Base-by-base conservation (phyloP, 2,329 filamentous ascomycete genomes). In the Dactylonectria estremocensis region DNA sequence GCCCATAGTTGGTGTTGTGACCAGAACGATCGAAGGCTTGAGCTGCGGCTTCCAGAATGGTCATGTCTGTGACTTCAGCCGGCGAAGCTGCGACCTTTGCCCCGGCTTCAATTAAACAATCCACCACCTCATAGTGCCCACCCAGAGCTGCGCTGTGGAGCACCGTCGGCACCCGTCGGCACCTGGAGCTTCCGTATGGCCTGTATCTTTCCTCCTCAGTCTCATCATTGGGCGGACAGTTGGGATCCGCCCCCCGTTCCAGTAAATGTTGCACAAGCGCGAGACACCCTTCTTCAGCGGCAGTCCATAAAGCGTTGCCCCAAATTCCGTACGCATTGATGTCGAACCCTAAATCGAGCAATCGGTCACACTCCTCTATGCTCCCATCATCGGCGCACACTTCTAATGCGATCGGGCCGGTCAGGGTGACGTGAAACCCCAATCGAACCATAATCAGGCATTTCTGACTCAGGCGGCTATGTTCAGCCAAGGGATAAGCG, bases 51-150 rank as follows among this genome's bases (percentile, higher is more conserved):
- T 62, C 52, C 16, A 62, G 20, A 3, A 56, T 22, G 11, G 20
- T n/a, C 16, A 33, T 20, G 4, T 43, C 52, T 14, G 14, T 3
- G 7, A 1, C 2, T 13, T 56, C 10, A 2, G 60, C 60, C 8
- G 52, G 43, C 8, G 60, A 22, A 16, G 54, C 24, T 10, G 24
- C 4, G 1, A 56, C 40, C 18, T 62, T 20, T 33, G 60, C 60
- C 11, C 60, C 60, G 8, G 60, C 60, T 5, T 46, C 52, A 33
- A 62, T 37, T 5, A 62, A 48, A 31, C 52, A 56, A 22, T 50
- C 20, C 33, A 62, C 52, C 5, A 56, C 11, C 11, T 56, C 9
- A 16, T n/a, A 10, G n/a, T 31, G 22, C 16, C 52, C 60, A n/a
- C 35, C 10, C 14, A 33, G 22, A 0, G 52, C 60, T 13, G 60